These are phyloP conservation scores for Melanomma pulvis-pyrius DNA, from an alignment of 495 filamentous ascomycete species.

Conservation along the genomic window DNA sequence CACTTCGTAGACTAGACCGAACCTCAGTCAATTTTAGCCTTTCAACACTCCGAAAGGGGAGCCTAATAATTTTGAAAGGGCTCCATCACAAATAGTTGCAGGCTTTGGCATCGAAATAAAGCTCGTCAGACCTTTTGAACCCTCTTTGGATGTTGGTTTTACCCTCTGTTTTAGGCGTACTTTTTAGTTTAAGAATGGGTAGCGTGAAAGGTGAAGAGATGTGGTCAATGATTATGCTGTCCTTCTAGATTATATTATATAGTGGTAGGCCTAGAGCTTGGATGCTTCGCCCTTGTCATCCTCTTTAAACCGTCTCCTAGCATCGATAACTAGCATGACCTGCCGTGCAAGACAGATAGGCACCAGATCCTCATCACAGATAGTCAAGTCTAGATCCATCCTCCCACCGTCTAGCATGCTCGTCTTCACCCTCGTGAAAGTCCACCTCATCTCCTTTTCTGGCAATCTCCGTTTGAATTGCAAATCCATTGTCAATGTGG, in stretches of 20 bases:
- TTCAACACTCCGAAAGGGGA: too few relatives aligned
- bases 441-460: not conserved
- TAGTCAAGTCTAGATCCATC: constrained; percentile 5
- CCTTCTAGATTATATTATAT: not conserved
- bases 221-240: not conserved
- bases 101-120: too few relatives aligned
- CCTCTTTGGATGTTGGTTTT: too few relatives aligned
- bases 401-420: not conserved
- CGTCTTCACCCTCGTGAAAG: constrained; percentile 1
- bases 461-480: constrained; percentile 2
- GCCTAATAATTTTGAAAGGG: too few relatives aligned
- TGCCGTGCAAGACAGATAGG: not conserved
- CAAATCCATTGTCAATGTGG: not conserved
- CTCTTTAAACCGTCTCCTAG: not conserved
- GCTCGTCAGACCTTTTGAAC: too few relatives aligned
- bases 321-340: constrained; percentile 1
- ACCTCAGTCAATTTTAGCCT: too few relatives aligned
- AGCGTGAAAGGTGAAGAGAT: not conserved
- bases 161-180: too few relatives aligned
- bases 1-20: too few relatives aligned
- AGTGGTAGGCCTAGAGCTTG: not conserved
- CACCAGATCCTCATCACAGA: not conserved
- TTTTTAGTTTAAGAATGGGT: too few relatives aligned
- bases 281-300: too few relatives aligned
- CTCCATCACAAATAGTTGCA: too few relatives aligned